These are phyloP conservation scores for Eutrema heterophyllum DNA, from an alignment of 345 rosid genomes.

Conservation along the genomic window DNA sequence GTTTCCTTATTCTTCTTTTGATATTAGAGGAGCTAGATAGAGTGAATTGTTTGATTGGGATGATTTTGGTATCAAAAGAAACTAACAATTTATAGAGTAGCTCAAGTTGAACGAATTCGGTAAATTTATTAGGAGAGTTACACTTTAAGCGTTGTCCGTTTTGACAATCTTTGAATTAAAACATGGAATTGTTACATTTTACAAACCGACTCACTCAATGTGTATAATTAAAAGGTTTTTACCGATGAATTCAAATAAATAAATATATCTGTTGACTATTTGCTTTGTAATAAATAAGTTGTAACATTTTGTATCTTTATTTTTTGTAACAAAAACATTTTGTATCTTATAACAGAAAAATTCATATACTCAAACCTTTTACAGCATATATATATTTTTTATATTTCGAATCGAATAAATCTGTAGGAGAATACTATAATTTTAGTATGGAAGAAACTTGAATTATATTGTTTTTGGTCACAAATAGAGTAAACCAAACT, in stretches of 20 bases:
- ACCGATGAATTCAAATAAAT: background rate
- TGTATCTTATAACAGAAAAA: too few relatives aligned
- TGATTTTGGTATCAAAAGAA: background rate
- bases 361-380: too few relatives aligned
- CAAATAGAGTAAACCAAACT: too few relatives aligned
- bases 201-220: background rate
- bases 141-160: background rate
- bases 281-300: too few relatives aligned
- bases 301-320: too few relatives aligned
- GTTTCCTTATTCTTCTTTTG: background rate
- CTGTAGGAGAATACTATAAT: too few relatives aligned
- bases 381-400: too few relatives aligned
- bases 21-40: background rate
- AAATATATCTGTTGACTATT: background rate
- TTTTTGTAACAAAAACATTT: too few relatives aligned
- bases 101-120: too few relatives aligned
- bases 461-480: too few relatives aligned
- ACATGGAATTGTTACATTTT: background rate
- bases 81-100: background rate
- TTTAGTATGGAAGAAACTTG: too few relatives aligned
- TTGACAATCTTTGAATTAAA: background rate
- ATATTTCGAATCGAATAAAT: too few relatives aligned
- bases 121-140: background rate
- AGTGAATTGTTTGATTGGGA: background rate
- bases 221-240: background rate